These are phyloP conservation scores for Saccharomycopsis schoenii DNA, from an alignment of 805 yeast species.

Conservation along the genomic window DNA sequence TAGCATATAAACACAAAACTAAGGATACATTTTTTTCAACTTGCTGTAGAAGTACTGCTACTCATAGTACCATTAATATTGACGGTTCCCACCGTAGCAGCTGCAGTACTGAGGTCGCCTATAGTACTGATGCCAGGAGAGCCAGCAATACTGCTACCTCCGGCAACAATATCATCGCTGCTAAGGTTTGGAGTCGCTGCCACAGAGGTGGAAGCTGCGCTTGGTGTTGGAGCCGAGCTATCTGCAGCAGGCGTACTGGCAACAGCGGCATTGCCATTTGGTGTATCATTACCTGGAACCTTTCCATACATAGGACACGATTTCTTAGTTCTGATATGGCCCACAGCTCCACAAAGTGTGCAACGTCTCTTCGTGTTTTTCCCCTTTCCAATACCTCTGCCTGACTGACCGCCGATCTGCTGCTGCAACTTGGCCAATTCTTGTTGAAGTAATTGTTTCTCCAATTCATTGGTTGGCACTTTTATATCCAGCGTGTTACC, in stretches of 20 bases:
- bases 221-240: neutral
- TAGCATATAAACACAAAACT: too few species aligned
- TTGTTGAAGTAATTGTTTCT: conserved; percentile 70
- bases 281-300: conserved; percentile 8
- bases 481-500: conserved; percentile 23
- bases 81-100: neutral
- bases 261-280: neutral
- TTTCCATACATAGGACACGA: conserved; percentile 82
- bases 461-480: conserved; percentile 73
- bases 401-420: conserved; percentile 30
- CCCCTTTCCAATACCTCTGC: conserved; percentile 66
- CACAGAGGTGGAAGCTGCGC: neutral
- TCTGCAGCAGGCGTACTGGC: neutral
- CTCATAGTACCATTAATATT: neutral
- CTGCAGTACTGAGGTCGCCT: neutral
- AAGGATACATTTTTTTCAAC: neutral
- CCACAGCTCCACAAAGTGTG: conserved; percentile 90
- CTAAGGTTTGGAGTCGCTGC: neutral
- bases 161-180: neutral
- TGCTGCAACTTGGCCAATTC: conserved; percentile 76
- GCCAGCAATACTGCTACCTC: neutral
- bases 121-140: neutral
- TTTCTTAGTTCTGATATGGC: conserved; percentile 82
- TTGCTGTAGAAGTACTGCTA: neutral
- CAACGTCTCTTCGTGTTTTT: conserved; percentile 73